These are phyloP conservation scores for Pestalotiopsis sp. DNA, from an alignment of 2,329 filamentous ascomycete genomes.

Conservation along the genomic window DNA sequence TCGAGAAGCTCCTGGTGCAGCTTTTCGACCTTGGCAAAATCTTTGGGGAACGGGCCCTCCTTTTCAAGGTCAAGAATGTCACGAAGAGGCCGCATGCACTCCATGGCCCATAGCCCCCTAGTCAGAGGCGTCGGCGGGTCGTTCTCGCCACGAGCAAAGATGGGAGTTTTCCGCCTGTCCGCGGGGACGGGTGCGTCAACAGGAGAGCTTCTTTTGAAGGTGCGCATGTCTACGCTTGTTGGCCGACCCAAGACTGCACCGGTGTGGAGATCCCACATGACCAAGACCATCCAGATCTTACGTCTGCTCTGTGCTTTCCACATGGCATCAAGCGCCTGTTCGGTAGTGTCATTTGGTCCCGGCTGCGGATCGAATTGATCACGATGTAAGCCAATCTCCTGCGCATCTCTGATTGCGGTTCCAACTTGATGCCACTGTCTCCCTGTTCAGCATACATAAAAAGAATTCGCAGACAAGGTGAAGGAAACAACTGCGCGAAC, in stretches of 20 bases:
- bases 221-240: constrained; percentile 55
- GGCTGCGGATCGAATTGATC: constrained; percentile 55
- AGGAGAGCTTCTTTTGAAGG: constrained; percentile 51
- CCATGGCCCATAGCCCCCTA: constrained; percentile 52
- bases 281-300: constrained; percentile 58
- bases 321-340: constrained; percentile 56
- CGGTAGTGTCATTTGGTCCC: constrained; percentile 43
- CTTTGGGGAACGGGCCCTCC: constrained; percentile 56
- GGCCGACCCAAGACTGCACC: constrained; percentile 57
- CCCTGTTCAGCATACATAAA: constrained; percentile 16
- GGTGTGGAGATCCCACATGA: constrained; percentile 58
- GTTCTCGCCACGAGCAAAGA: constrained; percentile 48
- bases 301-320: constrained; percentile 61
- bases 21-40: constrained; percentile 56
- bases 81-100: constrained; percentile 50
- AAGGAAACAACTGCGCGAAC: constrained; percentile 21
- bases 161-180: constrained; percentile 49
- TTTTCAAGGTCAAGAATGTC: constrained; percentile 60
- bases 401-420: constrained; percentile 61
- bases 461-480: not conserved
- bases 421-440: constrained; percentile 58
- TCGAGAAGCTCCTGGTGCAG: constrained; percentile 55
- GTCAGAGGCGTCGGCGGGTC: constrained; percentile 63
- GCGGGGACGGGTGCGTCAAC: constrained; percentile 55
- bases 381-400: constrained; percentile 64